A percentile compares a stretch with the other conserved stretches of the same genome.
phyloP scores from a whole-genome alignment of 805 yeast species.

The Kodamaea laetipori region DNA sequence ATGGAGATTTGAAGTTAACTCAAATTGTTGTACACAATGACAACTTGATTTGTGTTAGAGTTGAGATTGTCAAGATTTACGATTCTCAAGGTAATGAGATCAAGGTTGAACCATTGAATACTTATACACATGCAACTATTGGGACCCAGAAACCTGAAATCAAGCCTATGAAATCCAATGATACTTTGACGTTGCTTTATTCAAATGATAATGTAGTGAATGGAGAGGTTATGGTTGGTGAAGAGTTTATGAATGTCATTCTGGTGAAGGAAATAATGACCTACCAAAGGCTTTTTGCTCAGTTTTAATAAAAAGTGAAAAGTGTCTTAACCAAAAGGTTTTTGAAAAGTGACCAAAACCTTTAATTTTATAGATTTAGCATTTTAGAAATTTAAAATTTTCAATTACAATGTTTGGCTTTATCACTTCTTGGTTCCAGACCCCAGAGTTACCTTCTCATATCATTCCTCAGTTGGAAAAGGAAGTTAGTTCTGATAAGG shows the following conservation, averaged over 20 bases:
- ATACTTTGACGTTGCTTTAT: slow-evolving; percentile 9
- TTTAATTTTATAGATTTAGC: no score
- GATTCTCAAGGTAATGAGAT: slow-evolving; percentile 8
- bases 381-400: background rate
- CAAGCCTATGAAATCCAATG: slow-evolving; percentile 57
- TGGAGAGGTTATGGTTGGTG: slow-evolving; percentile 1
- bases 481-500: slow-evolving; percentile 17
- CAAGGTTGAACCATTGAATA: slow-evolving; percentile 39
- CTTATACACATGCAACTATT: slow-evolving; percentile 64
- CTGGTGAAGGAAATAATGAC: background rate
- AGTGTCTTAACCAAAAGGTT: no score
- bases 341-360: no score
- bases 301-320: background rate
- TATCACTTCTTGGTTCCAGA: slow-evolving; percentile 14
- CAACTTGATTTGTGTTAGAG: slow-evolving; percentile 56
- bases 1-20: slow-evolving; percentile 44
- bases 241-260: background rate
- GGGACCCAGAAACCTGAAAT: slow-evolving; percentile 54
- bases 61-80: slow-evolving; percentile 29
- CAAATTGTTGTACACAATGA: slow-evolving; percentile 51
- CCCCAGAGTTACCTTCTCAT: slow-evolving; percentile 3
- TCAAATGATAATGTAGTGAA: background rate
- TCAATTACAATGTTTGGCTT: slow-evolving; percentile 11
- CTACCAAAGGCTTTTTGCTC: slow-evolving; percentile 8
- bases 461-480: slow-evolving; percentile 9